phyloP scores from a whole-genome alignment of 2,329 filamentous ascomycete species.

The Lasiodiplodia sp. region DNA sequence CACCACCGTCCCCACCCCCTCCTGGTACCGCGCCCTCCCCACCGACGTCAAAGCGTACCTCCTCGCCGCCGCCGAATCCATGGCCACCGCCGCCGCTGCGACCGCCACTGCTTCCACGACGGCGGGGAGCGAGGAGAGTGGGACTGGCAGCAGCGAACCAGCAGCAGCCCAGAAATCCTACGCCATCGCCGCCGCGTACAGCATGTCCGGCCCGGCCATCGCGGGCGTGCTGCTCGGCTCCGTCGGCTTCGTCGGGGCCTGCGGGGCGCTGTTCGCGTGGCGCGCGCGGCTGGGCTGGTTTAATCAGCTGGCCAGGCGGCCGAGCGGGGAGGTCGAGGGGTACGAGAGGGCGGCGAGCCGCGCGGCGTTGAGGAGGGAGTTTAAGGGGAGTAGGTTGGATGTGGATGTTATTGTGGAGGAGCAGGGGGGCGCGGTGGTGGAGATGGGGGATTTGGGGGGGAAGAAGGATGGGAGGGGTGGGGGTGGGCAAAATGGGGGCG shows the following conservation, averaged over 20 bases:
- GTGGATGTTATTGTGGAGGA: neutral
- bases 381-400: slow-evolving; percentile 20
- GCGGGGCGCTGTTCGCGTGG: slow-evolving; percentile 4
- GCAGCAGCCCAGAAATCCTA: neutral
- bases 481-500: no score
- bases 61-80: slow-evolving; percentile 10
- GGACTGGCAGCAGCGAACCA: neutral
- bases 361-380: slow-evolving; percentile 14
- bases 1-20: slow-evolving; percentile 50
- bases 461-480: no score
- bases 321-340: neutral
- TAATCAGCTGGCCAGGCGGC: neutral
- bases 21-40: slow-evolving; percentile 55
- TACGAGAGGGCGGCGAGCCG: slow-evolving; percentile 1
- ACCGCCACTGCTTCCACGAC: neutral
- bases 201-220: neutral
- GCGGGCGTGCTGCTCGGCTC: slow-evolving; percentile 1
- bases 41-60: slow-evolving; percentile 53
- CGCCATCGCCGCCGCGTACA: neutral
- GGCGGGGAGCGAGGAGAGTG: no score
- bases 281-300: slow-evolving; percentile 2
- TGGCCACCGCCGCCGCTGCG: neutral
- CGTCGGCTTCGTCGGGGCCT: slow-evolving; percentile 23
- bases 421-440: neutral
- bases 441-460: no score